Conservation (phyloP, 2,329 filamentous ascomycete genomes). For the Xylariaceae sp. region DNA sequence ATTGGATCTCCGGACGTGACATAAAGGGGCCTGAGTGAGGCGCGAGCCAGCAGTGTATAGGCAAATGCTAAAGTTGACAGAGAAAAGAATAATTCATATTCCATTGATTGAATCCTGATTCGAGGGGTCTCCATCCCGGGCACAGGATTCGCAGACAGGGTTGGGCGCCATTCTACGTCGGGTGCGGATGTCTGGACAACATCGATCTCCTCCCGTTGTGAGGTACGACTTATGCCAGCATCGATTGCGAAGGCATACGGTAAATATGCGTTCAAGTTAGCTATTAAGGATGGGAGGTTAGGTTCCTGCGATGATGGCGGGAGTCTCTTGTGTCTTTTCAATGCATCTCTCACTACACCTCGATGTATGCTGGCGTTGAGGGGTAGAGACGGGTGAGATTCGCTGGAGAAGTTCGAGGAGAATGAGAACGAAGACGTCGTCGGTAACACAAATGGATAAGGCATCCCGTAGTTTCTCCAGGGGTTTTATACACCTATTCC, state of each 20-base stretch:
- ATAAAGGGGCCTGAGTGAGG: slow-evolving; percentile 68
- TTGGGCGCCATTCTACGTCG: slow-evolving; percentile 79
- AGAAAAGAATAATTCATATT: slow-evolving; percentile 77
- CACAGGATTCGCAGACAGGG: slow-evolving; percentile 60
- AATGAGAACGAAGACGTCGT: slow-evolving; percentile 87
- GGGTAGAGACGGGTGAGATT: slow-evolving; percentile 84
- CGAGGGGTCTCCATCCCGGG: slow-evolving; percentile 60
- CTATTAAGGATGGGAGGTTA: slow-evolving; percentile 64
- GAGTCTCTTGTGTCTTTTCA: slow-evolving; percentile 90
- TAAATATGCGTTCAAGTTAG: slow-evolving; percentile 69
- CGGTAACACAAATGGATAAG: slow-evolving; percentile 80
- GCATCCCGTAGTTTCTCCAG: slow-evolving; percentile 52
- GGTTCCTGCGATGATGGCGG: slow-evolving; percentile 62
- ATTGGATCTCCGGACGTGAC: slow-evolving; percentile 57
- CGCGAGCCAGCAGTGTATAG: slow-evolving; percentile 66
- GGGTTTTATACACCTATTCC: background rate
- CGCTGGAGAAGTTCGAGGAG: slow-evolving; percentile 67
- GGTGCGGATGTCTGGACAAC: slow-evolving; percentile 57
- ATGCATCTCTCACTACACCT: slow-evolving; percentile 71
- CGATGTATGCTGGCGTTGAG: slow-evolving; percentile 77
- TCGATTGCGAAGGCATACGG: slow-evolving; percentile 79
- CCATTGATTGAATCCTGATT: slow-evolving; percentile 66
- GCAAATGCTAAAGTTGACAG: slow-evolving; percentile 72
- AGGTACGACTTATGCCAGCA: slow-evolving; percentile 57
- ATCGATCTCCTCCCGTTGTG: slow-evolving; percentile 58